phyloP scores from a whole-genome alignment of 306 rosid species.

The Macrotyloma uniflorum region DNA sequence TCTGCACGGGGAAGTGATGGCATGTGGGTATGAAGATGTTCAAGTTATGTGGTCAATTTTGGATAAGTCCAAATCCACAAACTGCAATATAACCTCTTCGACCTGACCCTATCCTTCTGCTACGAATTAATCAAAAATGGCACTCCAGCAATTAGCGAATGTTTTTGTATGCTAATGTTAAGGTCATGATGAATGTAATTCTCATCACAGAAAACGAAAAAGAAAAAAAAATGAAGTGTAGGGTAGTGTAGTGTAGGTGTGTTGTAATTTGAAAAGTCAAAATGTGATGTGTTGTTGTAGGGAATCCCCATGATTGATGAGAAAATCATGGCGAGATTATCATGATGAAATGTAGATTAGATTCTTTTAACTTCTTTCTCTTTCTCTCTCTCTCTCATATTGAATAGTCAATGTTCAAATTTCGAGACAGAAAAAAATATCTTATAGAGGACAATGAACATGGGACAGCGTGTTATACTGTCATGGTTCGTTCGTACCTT shows the following conservation, averaged over 20 bases:
- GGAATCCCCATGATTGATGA: conserved; percentile 70
- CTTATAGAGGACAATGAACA: neutral
- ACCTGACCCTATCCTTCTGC: neutral
- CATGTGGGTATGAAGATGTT: conserved; percentile 92
- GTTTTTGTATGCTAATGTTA: conserved; percentile 48
- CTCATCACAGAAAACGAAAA: conserved; percentile 26
- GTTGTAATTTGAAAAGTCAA: neutral
- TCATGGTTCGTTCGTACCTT: too few relatives aligned
- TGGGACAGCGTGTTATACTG: neutral
- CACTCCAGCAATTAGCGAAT: conserved; percentile 40
- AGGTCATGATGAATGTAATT: conserved; percentile 36
- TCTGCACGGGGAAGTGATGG: conserved; percentile 96
- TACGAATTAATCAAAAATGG: too few relatives aligned
- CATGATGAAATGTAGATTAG: neutral
- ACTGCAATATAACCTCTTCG: conserved; percentile 60
- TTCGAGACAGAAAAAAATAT: neutral
- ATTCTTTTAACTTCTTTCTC: neutral
- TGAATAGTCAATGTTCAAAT: neutral
- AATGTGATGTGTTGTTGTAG: conserved; percentile 30
- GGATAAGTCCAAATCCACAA: conserved; percentile 76
- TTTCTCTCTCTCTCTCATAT: neutral
- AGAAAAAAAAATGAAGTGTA: too few relatives aligned
- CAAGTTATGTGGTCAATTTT: conserved; percentile 98
- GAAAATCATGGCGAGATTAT: conserved; percentile 68
- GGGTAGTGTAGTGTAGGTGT: neutral